These are phyloP conservation scores for Pyrenophora graminea DNA, from an alignment of 2,329 filamentous ascomycete species.

Conservation along the genomic window DNA sequence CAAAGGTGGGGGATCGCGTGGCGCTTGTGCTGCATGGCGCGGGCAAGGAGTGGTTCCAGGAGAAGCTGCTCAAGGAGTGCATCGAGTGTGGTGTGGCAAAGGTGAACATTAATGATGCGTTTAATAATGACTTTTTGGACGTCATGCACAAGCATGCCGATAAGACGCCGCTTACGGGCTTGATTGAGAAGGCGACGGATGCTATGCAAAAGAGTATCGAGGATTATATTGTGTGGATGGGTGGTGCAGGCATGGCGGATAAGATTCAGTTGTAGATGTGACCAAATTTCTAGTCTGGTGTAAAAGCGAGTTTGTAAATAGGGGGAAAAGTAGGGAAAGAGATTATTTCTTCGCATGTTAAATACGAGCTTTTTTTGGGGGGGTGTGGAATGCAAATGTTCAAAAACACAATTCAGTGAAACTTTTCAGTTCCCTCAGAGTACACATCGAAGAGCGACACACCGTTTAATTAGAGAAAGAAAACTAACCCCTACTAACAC, in stretches of 20 bases:
- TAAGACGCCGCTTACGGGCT: constrained; percentile 56
- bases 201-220: constrained; percentile 62
- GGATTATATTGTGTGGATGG: constrained; percentile 59
- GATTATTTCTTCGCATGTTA: no score
- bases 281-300: no score
- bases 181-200: constrained; percentile 60
- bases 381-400: no score
- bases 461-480: no score
- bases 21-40: constrained; percentile 63
- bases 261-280: constrained; percentile 14
- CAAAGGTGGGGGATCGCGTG: constrained; percentile 55
- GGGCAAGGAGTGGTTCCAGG: constrained; percentile 56
- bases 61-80: constrained; percentile 59
- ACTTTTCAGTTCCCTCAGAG: no score
- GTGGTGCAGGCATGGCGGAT: constrained; percentile 42
- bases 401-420: no score
- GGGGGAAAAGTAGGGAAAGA: no score
- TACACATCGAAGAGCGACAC: no score
- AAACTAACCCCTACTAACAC: no score
- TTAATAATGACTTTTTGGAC: constrained; percentile 57
- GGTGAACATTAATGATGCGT: constrained; percentile 64
- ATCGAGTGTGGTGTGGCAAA: constrained; percentile 61
- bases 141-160: constrained; percentile 56
- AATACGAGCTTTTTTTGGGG: no score
- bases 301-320: no score